These are phyloP conservation scores for Fusarium nelsonii DNA, from an alignment of 2,329 filamentous ascomycete genomes.

Conservation along the genomic window DNA sequence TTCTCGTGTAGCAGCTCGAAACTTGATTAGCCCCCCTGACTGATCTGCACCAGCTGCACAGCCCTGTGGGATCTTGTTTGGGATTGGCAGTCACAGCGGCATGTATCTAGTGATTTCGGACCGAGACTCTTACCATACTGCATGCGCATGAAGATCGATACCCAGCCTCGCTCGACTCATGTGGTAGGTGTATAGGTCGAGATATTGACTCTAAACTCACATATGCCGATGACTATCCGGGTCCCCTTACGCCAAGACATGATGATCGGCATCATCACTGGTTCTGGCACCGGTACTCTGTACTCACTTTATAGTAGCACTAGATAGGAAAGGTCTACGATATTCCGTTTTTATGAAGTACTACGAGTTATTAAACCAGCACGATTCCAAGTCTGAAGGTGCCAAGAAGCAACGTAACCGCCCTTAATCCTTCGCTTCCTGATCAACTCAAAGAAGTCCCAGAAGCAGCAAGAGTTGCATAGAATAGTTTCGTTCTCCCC, in stretches of 20 bases:
- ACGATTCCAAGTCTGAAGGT: too few relatives aligned
- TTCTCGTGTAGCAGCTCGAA: neutral
- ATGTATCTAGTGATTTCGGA: neutral
- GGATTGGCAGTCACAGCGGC: slow-evolving; percentile 6
- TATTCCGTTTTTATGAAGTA: too few relatives aligned
- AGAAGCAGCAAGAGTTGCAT: slow-evolving; percentile 46
- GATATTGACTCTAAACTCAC: neutral
- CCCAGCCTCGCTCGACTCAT: neutral
- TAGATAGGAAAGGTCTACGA: neutral
- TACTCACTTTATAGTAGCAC: neutral
- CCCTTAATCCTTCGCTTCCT: neutral
- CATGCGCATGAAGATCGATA: neutral
- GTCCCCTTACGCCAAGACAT: neutral
- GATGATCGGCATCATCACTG: neutral
- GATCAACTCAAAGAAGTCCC: slow-evolving; percentile 29
- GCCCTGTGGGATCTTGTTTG: slow-evolving; percentile 5
- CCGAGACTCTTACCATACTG: neutral
- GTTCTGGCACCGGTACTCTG: neutral
- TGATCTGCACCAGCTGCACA: slow-evolving; percentile 25
- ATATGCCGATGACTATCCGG: neutral
- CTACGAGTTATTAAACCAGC: too few relatives aligned
- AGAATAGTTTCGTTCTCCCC: slow-evolving; percentile 53
- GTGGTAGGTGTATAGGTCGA: too few relatives aligned
- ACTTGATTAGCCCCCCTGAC: neutral
- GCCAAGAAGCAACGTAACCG: too few relatives aligned